A percentile compares a stretch with the other conserved stretches of the same genome.
Evolutionary conservation across 805 yeast species (phyloP).

Genomic region (Kodamaea kakaduensis): DNA sequence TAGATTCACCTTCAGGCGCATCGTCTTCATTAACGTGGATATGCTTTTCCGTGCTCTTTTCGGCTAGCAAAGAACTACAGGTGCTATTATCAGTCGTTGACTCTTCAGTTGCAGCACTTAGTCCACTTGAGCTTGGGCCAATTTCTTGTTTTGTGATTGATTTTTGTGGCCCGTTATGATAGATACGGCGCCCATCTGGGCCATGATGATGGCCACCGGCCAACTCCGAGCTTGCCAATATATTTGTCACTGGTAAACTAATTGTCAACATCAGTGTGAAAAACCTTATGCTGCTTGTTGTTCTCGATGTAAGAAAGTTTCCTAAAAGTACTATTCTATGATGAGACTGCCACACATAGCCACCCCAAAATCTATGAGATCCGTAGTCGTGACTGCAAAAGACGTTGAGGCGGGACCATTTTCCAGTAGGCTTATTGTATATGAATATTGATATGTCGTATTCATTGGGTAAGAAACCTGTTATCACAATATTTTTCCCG

Average conservation of each 20-base stretch:
- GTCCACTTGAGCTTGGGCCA: not conserved
- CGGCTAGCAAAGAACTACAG: constrained; percentile 11
- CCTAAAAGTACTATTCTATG: constrained; percentile 67
- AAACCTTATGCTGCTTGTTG: constrained; percentile 45
- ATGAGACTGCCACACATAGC: constrained; percentile 74
- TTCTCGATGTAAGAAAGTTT: constrained; percentile 38
- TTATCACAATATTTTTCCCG: constrained; percentile 60
- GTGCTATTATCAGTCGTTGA: constrained; percentile 11
- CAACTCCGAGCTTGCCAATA: constrained; percentile 41
- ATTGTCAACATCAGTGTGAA: constrained; percentile 48
- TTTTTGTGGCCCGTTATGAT: constrained; percentile 3
- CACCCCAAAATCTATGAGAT: constrained; percentile 61
- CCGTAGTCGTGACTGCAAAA: constrained; percentile 49
- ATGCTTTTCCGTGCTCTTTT: constrained; percentile 11
- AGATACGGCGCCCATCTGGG: constrained; percentile 16
- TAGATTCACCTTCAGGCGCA: constrained; percentile 18
- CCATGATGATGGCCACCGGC: constrained; percentile 26
- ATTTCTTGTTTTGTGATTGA: not conserved
- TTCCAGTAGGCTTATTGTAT: constrained; percentile 50
- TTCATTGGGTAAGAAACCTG: constrained; percentile 53
- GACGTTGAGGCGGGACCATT: constrained; percentile 62
- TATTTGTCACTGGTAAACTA: constrained; percentile 53
- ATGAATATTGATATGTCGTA: constrained; percentile 46
- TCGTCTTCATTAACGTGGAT: constrained; percentile 9
- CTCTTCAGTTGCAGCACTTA: constrained; percentile 8